Evolutionary conservation across 768 basidiomycete species (phyloP).

Genomic region (Coprinopsis strossmayeri): DNA sequence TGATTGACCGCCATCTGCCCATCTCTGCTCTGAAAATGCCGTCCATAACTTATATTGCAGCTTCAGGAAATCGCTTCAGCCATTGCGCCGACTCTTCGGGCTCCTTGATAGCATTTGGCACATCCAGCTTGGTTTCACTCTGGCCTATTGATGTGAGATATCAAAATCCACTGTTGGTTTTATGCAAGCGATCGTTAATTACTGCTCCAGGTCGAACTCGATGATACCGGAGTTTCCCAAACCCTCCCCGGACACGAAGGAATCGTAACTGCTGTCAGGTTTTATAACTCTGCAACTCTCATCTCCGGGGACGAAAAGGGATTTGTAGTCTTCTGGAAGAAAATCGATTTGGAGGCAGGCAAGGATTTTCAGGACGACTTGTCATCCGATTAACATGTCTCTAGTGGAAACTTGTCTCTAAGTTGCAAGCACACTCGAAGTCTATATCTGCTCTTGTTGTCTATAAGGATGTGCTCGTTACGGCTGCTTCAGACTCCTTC

Average conservation of each 20-base stretch:
- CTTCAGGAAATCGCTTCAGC: constrained; percentile 41
- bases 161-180: background rate
- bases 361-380: constrained; percentile 14
- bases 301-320: constrained; percentile 78
- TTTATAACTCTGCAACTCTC: constrained; percentile 45
- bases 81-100: constrained; percentile 41
- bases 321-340: constrained; percentile 55
- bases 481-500: constrained; percentile 77
- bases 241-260: constrained; percentile 76
- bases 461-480: constrained; percentile 46
- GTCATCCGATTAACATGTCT: constrained; percentile 10
- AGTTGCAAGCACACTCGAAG: constrained; percentile 55
- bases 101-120: constrained; percentile 41
- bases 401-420: constrained; percentile 51
- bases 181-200: background rate
- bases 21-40: constrained; percentile 12
- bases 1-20: too few species aligned
- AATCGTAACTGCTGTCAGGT: constrained; percentile 71
- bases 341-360: constrained; percentile 33
- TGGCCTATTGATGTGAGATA: constrained; percentile 36
- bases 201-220: background rate
- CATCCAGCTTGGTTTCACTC: constrained; percentile 37
- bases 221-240: constrained; percentile 48
- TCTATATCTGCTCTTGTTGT: constrained; percentile 65
- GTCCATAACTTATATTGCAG: constrained; percentile 35